Percentiles rank a stretch among this genome's conserved stretches.
phyloP scores from a whole-genome alignment of 768 basidiomycete genomes.

The Suillus placidus region DNA sequence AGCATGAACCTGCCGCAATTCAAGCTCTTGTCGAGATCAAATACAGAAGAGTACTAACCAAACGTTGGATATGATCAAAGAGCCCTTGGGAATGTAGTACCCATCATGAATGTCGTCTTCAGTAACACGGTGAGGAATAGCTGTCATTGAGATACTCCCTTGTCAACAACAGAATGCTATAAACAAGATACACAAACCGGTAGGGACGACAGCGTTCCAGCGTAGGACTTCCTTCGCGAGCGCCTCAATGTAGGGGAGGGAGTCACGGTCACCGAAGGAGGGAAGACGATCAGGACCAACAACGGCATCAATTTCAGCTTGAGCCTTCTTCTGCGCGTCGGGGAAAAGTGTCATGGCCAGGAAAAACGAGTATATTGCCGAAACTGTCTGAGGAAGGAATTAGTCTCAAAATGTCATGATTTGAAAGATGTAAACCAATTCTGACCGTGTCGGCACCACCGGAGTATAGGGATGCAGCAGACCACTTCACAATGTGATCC shows the following conservation, averaged over 20 bases:
- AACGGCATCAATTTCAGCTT: slow-evolving; percentile 62
- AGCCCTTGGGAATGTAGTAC: slow-evolving; percentile 58
- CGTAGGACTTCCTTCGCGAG: slow-evolving; percentile 59
- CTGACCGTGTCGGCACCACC: slow-evolving; percentile 19
- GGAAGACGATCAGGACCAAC: slow-evolving; percentile 64
- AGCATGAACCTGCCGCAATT: slow-evolving; percentile 32
- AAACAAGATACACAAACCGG: slow-evolving; percentile 43
- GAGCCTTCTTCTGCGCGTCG: slow-evolving; percentile 58
- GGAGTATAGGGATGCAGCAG: slow-evolving; percentile 39
- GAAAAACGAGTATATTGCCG: slow-evolving; percentile 14
- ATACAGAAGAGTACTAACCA: slow-evolving; percentile 18
- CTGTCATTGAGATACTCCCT: slow-evolving; percentile 15
- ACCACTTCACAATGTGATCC: slow-evolving; percentile 66
- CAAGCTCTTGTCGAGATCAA: neutral
- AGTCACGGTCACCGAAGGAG: slow-evolving; percentile 56
- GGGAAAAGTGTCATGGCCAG: slow-evolving; percentile 25
- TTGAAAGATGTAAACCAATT: neutral
- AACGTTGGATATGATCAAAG: slow-evolving; percentile 28
- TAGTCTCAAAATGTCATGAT: neutral
- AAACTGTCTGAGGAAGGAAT: slow-evolving; percentile 11
- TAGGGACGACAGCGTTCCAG: slow-evolving; percentile 44
- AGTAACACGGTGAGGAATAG: slow-evolving; percentile 52
- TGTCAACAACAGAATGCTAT: slow-evolving; percentile 36
- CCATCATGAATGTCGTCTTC: slow-evolving; percentile 66
- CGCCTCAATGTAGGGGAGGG: slow-evolving; percentile 66